Conservation (phyloP, 257 asterid species). For the Fraxinus quadrangulata region DNA sequence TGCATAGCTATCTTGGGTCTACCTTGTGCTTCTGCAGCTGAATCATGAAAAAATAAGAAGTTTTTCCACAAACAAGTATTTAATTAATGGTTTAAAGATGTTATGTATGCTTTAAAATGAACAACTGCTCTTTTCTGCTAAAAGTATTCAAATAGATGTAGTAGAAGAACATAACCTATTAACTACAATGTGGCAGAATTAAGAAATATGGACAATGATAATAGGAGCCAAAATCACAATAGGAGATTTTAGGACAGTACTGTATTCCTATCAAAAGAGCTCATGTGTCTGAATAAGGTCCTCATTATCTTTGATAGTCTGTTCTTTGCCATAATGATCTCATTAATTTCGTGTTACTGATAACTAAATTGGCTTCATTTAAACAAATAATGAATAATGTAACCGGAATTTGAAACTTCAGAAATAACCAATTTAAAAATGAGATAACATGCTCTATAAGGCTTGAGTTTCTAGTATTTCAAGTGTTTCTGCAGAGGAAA, state of each 20-base stretch:
- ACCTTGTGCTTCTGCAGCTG: not conserved
- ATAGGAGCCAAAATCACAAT: too few relatives aligned
- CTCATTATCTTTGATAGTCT: not conserved
- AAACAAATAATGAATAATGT: not conserved
- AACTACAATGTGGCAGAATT: too few relatives aligned
- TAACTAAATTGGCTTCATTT: not conserved
- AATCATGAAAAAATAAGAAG: not conserved
- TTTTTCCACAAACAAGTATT: too few relatives aligned
- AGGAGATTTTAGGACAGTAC: too few relatives aligned
- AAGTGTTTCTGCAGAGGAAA: not conserved
- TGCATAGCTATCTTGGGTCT: not conserved
- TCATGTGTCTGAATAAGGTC: not conserved
- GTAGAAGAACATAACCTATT: too few relatives aligned
- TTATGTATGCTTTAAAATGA: too few relatives aligned
- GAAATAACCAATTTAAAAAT: not conserved
- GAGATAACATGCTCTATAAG: not conserved
- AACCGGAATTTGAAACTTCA: not conserved
- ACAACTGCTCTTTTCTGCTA: too few relatives aligned
- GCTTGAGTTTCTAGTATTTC: not conserved
- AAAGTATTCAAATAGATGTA: too few relatives aligned
- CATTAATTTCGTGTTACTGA: too few relatives aligned
- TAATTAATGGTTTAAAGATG: too few relatives aligned
- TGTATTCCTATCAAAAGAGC: too few relatives aligned
- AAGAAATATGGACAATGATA: too few relatives aligned
- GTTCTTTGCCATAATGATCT: not conserved